phyloP scores from a whole-genome alignment of 176 grass and related monocot genomes.

The Oryza meridionalis region DNA sequence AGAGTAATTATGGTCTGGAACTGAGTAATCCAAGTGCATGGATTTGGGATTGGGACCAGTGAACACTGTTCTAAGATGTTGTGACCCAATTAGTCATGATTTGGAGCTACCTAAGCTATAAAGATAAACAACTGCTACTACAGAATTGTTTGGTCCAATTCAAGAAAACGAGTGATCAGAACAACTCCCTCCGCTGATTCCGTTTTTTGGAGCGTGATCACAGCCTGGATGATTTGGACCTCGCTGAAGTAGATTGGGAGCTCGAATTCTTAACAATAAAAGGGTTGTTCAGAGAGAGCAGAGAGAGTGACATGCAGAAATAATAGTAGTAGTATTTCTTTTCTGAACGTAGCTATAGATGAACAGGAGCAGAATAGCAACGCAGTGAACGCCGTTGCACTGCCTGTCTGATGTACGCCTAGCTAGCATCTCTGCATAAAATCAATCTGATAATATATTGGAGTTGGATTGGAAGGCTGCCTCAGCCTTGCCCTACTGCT shows the following conservation, averaged over 20 bases:
- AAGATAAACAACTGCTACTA: slow-evolving; percentile 12
- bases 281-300: not conserved
- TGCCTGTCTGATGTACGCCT: slow-evolving; percentile 29
- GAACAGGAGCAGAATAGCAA: slow-evolving; percentile 36
- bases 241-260: slow-evolving; percentile 35
- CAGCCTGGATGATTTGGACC: slow-evolving; percentile 67
- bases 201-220: slow-evolving; percentile 48
- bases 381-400: slow-evolving; percentile 39
- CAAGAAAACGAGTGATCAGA: slow-evolving; percentile 38
- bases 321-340: not conserved
- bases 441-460: not conserved
- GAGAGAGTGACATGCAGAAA: not conserved
- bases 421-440: slow-evolving; percentile 2
- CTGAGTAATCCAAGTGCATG: not conserved
- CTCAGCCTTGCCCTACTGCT: slow-evolving; percentile 13
- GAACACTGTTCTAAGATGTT: slow-evolving; percentile 22
- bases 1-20: not conserved
- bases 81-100: slow-evolving; percentile 22
- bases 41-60: slow-evolving; percentile 16
- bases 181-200: slow-evolving; percentile 45
- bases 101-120: slow-evolving; percentile 25
- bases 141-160: slow-evolving; percentile 16
- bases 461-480: not conserved
- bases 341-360: slow-evolving; percentile 30
- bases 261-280: slow-evolving; percentile 2